Evolutionary conservation across 345 rosid genomes (phyloP).

Genomic region (Garcia nutans): DNA sequence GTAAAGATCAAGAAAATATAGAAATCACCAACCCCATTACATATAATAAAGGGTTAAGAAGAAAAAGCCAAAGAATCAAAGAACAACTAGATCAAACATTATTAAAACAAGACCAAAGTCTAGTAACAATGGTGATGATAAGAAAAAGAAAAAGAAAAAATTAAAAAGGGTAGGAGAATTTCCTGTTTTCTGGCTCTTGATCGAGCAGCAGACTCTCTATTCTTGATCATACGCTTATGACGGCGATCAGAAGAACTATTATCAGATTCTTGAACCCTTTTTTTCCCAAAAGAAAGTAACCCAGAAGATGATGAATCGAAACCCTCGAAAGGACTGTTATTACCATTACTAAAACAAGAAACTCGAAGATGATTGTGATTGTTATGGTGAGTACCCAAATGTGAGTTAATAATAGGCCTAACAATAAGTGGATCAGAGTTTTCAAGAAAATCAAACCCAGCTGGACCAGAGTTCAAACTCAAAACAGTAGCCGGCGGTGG

Average conservation of each 20-base stretch:
- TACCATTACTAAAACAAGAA: no score
- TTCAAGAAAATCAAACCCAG: slow-evolving; percentile 50
- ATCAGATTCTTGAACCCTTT: slow-evolving; percentile 48
- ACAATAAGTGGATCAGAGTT: slow-evolving; percentile 29
- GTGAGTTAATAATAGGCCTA: slow-evolving; percentile 22
- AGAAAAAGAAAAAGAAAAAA: no score
- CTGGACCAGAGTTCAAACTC: slow-evolving; percentile 18
- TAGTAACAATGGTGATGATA: no score
- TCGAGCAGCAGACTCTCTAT: slow-evolving; percentile 85
- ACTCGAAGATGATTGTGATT: no score
- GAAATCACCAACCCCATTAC: no score
- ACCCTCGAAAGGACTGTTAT: slow-evolving; percentile 33
- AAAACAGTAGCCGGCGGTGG: slow-evolving; percentile 31
- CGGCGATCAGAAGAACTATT: slow-evolving; percentile 42
- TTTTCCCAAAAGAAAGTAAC: slow-evolving; percentile 38
- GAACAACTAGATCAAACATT: no score
- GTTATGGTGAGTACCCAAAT: slow-evolving; percentile 22
- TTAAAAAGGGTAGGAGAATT: slow-evolving; percentile 21
- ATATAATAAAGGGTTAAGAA: no score
- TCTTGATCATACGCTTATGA: slow-evolving; percentile 72
- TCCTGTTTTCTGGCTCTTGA: slow-evolving; percentile 87
- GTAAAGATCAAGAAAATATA: slow-evolving; percentile 22
- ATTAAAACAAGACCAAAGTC: no score
- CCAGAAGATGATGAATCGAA: slow-evolving; percentile 36
- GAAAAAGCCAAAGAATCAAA: no score